phyloP scores from a whole-genome alignment of 2,329 filamentous ascomycete genomes.

The Paecilomyces formosus region DNA sequence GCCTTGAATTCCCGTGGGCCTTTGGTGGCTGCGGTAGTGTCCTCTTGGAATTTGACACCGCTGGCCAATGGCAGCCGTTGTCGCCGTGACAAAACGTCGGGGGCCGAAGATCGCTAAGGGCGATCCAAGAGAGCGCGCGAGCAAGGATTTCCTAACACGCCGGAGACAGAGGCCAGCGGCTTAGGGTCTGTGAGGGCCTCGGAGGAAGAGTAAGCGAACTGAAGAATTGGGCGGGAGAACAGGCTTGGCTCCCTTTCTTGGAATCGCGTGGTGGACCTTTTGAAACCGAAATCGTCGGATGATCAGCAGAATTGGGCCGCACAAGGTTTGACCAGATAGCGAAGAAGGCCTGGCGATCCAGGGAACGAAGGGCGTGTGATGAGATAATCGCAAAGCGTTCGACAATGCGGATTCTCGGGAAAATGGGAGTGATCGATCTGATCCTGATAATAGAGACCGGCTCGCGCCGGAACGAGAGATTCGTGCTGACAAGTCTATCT shows the following conservation, averaged over 20 bases:
- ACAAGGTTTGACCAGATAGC: slow-evolving; percentile 10
- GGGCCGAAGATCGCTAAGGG: not conserved
- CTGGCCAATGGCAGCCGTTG: not conserved
- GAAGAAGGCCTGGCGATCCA: slow-evolving; percentile 6
- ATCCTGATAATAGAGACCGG: not conserved
- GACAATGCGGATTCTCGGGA: not conserved
- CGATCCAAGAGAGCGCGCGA: not conserved
- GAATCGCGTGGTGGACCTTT: not conserved
- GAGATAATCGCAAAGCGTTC: not conserved
- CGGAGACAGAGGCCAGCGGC: not conserved
- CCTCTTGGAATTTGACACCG: not conserved
- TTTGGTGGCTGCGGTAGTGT: slow-evolving; percentile 9
- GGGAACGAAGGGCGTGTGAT: slow-evolving; percentile 4
- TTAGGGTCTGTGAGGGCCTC: not conserved
- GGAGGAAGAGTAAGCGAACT: not conserved
- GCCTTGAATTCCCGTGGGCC: not conserved
- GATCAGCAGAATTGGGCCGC: slow-evolving; percentile 15
- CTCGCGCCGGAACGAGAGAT: not conserved
- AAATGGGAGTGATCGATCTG: not conserved
- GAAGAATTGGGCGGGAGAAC: slow-evolving; percentile 1
- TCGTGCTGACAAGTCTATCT: not conserved
- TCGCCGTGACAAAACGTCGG: not conserved
- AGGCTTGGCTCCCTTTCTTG: not conserved
- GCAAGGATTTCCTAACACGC: not conserved
- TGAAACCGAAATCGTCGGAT: slow-evolving; percentile 11